A percentile compares a stretch with the other conserved stretches of the same genome.
Conservation (phyloP, 306 rosid genomes). For the Vicia sativa region DNA sequence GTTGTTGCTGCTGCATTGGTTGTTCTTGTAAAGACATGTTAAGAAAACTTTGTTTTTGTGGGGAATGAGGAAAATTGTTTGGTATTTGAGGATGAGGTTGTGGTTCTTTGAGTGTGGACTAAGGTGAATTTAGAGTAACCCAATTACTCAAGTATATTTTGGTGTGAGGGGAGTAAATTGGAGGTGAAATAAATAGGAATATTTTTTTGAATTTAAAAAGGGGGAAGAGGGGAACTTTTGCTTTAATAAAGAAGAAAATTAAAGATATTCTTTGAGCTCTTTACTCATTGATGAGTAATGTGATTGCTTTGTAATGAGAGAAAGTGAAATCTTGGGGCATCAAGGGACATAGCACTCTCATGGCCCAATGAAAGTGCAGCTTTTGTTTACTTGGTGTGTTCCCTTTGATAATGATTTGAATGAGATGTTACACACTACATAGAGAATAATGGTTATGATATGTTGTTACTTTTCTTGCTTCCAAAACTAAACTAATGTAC, state of each 20-base stretch:
- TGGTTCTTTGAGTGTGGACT: constrained; percentile 71
- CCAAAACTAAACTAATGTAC: too few species aligned
- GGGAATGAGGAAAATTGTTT: constrained; percentile 15
- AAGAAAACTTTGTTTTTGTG: constrained; percentile 27
- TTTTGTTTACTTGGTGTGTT: constrained; percentile 44
- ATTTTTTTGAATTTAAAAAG: constrained; percentile 51
- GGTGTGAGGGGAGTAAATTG: constrained; percentile 35
- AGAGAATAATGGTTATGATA: background rate
- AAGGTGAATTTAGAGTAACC: constrained; percentile 49
- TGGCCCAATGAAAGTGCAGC: constrained; percentile 55
- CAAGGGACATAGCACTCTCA: constrained; percentile 38
- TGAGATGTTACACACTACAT: constrained; percentile 21
- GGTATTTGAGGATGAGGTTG: constrained; percentile 31
- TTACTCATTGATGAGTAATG: constrained; percentile 41
- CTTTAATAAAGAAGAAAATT: constrained; percentile 63
- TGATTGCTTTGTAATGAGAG: constrained; percentile 71
- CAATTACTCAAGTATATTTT: constrained; percentile 51
- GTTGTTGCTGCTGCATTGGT: constrained; percentile 57
- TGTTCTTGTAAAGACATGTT: constrained; percentile 64
- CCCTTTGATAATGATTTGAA: constrained; percentile 43
- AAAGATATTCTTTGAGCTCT: constrained; percentile 61
- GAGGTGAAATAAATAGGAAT: constrained; percentile 42
- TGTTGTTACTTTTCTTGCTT: too few species aligned
- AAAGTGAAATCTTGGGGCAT: constrained; percentile 70
- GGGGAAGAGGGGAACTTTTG: constrained; percentile 48